Conservation (phyloP, 2,329 filamentous ascomycete genomes). For the Penicillium sp. region DNA sequence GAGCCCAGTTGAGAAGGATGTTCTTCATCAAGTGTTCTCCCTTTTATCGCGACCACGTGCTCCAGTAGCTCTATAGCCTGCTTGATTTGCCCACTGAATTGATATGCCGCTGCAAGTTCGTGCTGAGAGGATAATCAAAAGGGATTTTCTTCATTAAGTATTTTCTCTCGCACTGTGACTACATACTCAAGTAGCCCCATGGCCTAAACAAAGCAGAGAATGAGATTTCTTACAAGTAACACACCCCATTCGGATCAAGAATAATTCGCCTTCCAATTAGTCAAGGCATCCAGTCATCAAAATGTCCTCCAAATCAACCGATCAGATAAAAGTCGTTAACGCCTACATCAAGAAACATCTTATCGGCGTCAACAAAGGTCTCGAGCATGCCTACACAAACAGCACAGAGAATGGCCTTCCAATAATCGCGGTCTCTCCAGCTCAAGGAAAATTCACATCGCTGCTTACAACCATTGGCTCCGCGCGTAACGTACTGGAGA, state of each 20-base stretch:
- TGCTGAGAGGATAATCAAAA: neutral
- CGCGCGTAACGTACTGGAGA: conserved; percentile 50
- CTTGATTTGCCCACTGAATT: neutral
- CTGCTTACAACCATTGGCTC: conserved; percentile 1
- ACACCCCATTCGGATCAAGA: too few species aligned
- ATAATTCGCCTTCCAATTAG: too few species aligned
- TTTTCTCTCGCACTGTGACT: neutral
- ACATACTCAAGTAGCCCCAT: neutral
- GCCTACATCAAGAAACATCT: conserved; percentile 6
- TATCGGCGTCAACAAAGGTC: neutral
- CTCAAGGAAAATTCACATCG: conserved; percentile 9
- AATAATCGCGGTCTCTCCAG: conserved; percentile 6
- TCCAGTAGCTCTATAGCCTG: neutral
- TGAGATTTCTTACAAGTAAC: too few species aligned
- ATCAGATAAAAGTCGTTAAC: conserved; percentile 1
- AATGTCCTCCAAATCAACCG: conserved; percentile 2
- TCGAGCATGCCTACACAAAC: conserved; percentile 6
- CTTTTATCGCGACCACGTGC: neutral
- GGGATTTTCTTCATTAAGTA: neutral
- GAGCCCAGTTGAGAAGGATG: neutral
- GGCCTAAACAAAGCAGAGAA: too few species aligned
- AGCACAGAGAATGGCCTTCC: conserved; percentile 7
- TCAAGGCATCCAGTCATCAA: too few species aligned
- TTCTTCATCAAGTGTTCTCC: neutral
- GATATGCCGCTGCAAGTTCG: neutral